Evolutionary conservation across 2,329 filamentous ascomycete species (phyloP).

Genomic region (Berkeleyomyces basicola): DNA sequence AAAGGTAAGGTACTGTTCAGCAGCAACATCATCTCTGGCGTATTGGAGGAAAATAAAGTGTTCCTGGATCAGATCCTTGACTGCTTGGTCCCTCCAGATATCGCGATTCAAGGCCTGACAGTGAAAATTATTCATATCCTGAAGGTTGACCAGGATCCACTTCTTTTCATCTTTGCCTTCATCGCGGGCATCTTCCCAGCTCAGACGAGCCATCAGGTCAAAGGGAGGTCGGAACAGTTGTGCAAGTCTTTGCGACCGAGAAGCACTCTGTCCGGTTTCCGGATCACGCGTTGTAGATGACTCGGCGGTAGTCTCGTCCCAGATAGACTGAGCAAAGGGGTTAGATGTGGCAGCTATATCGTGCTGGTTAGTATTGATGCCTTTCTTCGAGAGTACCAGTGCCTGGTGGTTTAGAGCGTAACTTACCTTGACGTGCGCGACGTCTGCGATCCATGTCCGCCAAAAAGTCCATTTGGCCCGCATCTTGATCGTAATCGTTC

Average conservation of each 20-base stretch:
- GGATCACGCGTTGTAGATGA: constrained; percentile 6
- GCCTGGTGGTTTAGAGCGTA: neutral
- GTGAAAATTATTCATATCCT: constrained; percentile 84
- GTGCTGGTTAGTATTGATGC: neutral
- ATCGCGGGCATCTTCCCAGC: constrained; percentile 73
- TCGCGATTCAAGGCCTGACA: constrained; percentile 90
- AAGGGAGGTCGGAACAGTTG: constrained; percentile 88
- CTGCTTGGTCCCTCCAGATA: constrained; percentile 76
- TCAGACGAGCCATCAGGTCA: constrained; percentile 63
- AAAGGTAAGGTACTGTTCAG: constrained; percentile 70
- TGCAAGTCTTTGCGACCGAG: constrained; percentile 63
- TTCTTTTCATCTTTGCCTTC: constrained; percentile 77
- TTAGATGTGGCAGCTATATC: constrained; percentile 16
- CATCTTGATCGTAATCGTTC: constrained; percentile 2
- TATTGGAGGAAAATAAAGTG: constrained; percentile 96
- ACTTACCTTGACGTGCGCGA: constrained; percentile 8
- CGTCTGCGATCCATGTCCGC: constrained; percentile 8
- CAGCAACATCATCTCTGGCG: constrained; percentile 65
- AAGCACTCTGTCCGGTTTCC: constrained; percentile 19
- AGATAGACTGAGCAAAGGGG: constrained; percentile 25
- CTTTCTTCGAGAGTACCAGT: neutral
- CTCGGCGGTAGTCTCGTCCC: constrained; percentile 20
- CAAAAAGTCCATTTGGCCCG: neutral
- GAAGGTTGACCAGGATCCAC: constrained; percentile 91
- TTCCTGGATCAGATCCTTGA: constrained; percentile 68